These are phyloP conservation scores for Punica granatum DNA, from an alignment of 345 rosid species.

Conservation along the genomic window DNA sequence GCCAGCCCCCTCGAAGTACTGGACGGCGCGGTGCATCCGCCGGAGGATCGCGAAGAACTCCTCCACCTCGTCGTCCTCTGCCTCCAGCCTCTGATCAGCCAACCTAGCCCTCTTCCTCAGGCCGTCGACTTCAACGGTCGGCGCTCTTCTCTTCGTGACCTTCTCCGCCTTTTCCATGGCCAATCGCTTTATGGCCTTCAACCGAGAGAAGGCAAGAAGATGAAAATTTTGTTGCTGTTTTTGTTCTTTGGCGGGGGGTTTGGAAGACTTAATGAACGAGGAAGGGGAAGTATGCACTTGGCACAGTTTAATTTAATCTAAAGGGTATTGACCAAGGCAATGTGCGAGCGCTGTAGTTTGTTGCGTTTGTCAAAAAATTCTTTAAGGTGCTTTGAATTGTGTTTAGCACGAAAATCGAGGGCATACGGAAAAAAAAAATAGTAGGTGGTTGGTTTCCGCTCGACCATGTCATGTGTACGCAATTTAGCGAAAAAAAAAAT, in stretches of 20 bases:
- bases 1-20: conserved; percentile 17
- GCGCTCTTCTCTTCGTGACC: neutral
- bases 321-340: neutral
- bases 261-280: neutral
- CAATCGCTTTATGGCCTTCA: neutral
- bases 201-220: neutral
- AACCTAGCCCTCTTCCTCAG: neutral
- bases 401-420: too few relatives aligned
- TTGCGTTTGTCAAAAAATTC: neutral
- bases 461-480: too few relatives aligned
- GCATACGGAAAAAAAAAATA: too few relatives aligned
- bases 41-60: conserved; percentile 33
- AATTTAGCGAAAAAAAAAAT: too few relatives aligned
- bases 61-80: conserved; percentile 31
- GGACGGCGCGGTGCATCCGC: conserved; percentile 24
- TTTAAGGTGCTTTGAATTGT: neutral
- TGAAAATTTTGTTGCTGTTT: neutral
- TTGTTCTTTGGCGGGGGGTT: too few relatives aligned
- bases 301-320: too few relatives aligned
- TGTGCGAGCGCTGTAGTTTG: too few relatives aligned
- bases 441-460: too few relatives aligned
- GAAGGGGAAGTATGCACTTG: neutral
- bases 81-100: conserved; percentile 1
- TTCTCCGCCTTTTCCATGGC: neutral
- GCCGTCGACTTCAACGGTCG: neutral